A percentile compares a stretch with the other conserved stretches of the same genome.
Evolutionary conservation across 2,329 filamentous ascomycete genomes (phyloP).

Genomic region (Diatrype stigma): DNA sequence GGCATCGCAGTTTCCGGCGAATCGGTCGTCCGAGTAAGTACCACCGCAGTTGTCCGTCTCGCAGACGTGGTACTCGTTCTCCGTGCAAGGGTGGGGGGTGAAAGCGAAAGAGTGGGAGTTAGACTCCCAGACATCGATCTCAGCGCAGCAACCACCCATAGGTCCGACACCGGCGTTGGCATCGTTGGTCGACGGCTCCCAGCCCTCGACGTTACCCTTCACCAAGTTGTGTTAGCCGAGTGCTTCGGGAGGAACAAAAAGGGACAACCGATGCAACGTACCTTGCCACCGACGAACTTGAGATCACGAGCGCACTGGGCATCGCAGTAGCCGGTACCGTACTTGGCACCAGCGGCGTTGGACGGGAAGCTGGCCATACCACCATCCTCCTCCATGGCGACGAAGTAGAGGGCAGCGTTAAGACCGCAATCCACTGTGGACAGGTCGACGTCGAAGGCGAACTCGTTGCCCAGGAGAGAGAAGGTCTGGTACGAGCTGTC

Average conservation of each 20-base stretch:
- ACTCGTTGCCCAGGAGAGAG: constrained; percentile 55
- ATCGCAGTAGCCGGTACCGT: constrained; percentile 53
- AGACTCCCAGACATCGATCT: constrained; percentile 60
- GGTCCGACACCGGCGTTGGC: constrained; percentile 46
- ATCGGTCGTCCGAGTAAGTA: constrained; percentile 46
- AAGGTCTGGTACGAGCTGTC: constrained; percentile 56
- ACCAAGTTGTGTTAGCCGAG: constrained; percentile 2
- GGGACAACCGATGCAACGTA: constrained; percentile 1
- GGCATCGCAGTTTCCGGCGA: constrained; percentile 57
- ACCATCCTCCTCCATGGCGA: constrained; percentile 53
- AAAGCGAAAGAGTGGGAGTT: constrained; percentile 58
- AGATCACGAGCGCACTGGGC: constrained; percentile 44
- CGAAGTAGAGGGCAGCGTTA: constrained; percentile 60
- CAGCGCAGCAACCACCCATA: constrained; percentile 52
- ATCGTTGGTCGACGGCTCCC: constrained; percentile 45
- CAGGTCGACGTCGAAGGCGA: constrained; percentile 62
- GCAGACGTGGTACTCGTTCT: constrained; percentile 45
- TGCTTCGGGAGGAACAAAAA: neutral
- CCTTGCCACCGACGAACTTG: constrained; percentile 48
- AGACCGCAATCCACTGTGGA: constrained; percentile 58
- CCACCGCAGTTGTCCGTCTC: constrained; percentile 42
- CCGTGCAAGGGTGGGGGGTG: constrained; percentile 58
- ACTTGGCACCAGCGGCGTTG: constrained; percentile 45
- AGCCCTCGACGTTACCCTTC: constrained; percentile 43
- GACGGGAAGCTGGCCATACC: constrained; percentile 42